Conservation (phyloP, 768 basidiomycete species). For the Boletus reticulatus region DNA sequence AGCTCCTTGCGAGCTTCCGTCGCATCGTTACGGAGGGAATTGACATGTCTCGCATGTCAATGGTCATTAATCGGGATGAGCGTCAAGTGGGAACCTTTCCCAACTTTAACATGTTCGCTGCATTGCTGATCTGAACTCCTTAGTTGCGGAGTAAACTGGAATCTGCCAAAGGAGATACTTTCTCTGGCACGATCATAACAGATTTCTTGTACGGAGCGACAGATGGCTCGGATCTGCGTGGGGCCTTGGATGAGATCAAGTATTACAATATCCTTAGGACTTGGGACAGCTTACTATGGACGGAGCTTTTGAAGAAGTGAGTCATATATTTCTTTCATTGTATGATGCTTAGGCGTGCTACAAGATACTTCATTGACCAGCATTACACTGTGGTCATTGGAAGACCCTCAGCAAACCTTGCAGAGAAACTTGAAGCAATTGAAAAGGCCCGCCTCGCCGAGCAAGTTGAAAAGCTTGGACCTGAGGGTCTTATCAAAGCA, state of each 20-base stretch:
- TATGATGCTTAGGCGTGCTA: slow-evolving; percentile 7
- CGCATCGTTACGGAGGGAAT: slow-evolving; percentile 73
- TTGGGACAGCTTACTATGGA: slow-evolving; percentile 82
- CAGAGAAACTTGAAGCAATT: slow-evolving; percentile 73
- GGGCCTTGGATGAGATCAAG: slow-evolving; percentile 75
- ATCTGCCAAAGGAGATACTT: slow-evolving; percentile 77
- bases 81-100: slow-evolving; percentile 56
- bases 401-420: slow-evolving; percentile 83
- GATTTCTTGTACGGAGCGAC: slow-evolving; percentile 86
- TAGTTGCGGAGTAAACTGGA: slow-evolving; percentile 84
- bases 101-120: background rate
- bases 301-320: slow-evolving; percentile 69
- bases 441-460: slow-evolving; percentile 75
- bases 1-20: slow-evolving; percentile 64
- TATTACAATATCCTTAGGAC: slow-evolving; percentile 62
- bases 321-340: slow-evolving; percentile 18
- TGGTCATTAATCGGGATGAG: slow-evolving; percentile 85
- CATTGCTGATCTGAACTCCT: slow-evolving; percentile 2
- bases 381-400: slow-evolving; percentile 77
- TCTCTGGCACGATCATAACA: slow-evolving; percentile 68
- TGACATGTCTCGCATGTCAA: slow-evolving; percentile 87
- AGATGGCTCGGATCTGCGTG: slow-evolving; percentile 75
- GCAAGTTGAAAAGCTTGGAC: slow-evolving; percentile 71
- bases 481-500: slow-evolving; percentile 73
- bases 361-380: slow-evolving; percentile 77